Evolutionary conservation across 495 filamentous ascomycete genomes (phyloP), one percentile per base, ranked within the genome.

Genomic region (Niebla homalea): DNA sequence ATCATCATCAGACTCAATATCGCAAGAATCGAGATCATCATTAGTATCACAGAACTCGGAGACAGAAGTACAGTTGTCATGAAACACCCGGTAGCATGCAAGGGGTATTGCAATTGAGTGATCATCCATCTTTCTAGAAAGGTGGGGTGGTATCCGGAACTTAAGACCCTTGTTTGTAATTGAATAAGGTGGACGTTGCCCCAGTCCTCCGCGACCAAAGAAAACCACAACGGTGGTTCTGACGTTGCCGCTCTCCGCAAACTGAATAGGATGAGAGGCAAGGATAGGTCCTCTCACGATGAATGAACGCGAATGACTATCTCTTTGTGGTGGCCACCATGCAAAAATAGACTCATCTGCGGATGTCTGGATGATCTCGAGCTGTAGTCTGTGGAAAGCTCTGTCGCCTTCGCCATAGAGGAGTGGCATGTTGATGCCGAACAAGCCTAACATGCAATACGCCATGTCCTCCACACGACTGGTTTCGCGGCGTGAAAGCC

Each of bases 401-500:
- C 23, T 12, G 5, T 46, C 43, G 7, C 70, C 64, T 43, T 74
- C 69, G 3, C 71, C 68, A 37, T 73, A 74, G 0, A 72, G 53
- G 29, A 72, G 22, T 0, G 70, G 67, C 67, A 73, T 71, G 46
- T 56, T 67, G 42, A 74, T 57, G 19, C 54, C 59, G 39, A 74
- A 72, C 10, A 74, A 48, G 0, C 70, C 70, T 19, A 74, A 47
- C 2, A 74, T 47, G 37, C 61, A 66, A 50, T 74, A 74, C 1
- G 68, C 67, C 15, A 54, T 55, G 48, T 74, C 70, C 55, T 70
- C 65, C 15, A 46, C 32, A 2, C 65, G 42, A 0, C 56, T 67
- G 0, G 66, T 69, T 4, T 43, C 23, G 32, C 67, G 44, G 8
- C 54, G 46, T 3, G 66, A 54, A 4, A 62, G 65, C 68, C 67